Conservation (phyloP, 371 early-diverging fungal species). For the Mycotypha africana region DNA sequence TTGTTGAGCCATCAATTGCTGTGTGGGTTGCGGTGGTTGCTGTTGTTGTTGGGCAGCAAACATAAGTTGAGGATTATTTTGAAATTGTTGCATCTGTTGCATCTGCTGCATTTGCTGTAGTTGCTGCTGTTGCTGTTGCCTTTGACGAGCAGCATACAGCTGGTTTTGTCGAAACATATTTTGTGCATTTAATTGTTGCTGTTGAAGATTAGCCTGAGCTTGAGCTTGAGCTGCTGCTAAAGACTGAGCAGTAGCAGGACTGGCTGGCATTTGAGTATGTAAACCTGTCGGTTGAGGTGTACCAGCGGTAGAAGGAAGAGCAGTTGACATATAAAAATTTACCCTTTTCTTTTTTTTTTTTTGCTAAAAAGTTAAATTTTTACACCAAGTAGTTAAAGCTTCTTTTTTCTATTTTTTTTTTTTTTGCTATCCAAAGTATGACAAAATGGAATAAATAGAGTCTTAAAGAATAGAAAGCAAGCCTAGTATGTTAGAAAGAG, state of each 20-base stretch:
- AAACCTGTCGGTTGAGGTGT: conserved; percentile 16
- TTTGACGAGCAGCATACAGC: conserved; percentile 13
- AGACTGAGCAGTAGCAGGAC: conserved; percentile 3
- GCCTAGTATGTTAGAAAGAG: too few relatives aligned
- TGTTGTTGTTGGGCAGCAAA: not conserved
- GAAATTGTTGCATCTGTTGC: conserved; percentile 6
- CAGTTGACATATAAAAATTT: conserved; percentile 14
- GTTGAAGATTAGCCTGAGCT: too few relatives aligned
- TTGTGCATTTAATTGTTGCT: conserved; percentile 19
- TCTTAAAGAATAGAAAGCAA: too few relatives aligned
- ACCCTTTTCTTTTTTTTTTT: too few relatives aligned
- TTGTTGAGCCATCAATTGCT: conserved; percentile 1
- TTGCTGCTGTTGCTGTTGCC: conserved; percentile 3
- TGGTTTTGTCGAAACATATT: conserved; percentile 23
- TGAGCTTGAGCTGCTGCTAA: conserved; percentile 19
- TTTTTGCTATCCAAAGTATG: too few relatives aligned
- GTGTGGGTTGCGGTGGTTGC: conserved; percentile 1
- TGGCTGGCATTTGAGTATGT: conserved; percentile 9
- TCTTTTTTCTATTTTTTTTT: too few relatives aligned
- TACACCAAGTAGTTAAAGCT: too few relatives aligned
- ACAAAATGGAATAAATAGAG: too few relatives aligned
- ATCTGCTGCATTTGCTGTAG: conserved; percentile 11
- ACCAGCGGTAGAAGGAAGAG: conserved; percentile 19
- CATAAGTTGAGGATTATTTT: not conserved
- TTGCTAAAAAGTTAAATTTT: too few relatives aligned